phyloP scores from a whole-genome alignment of 2,329 filamentous ascomycete genomes.

The Diplodia seriata region DNA sequence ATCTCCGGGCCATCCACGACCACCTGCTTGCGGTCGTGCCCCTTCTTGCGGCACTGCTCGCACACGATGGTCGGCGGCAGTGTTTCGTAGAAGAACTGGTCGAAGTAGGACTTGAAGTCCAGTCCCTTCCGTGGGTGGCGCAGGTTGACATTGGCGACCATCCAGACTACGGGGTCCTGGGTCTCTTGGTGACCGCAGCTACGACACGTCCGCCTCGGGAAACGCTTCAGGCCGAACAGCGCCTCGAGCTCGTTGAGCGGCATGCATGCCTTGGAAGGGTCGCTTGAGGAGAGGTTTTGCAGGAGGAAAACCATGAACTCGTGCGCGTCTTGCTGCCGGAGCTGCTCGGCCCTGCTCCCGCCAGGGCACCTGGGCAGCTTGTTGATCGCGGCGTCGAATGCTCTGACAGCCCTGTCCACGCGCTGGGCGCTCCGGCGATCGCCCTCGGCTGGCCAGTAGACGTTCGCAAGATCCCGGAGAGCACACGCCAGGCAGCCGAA shows the following conservation, averaged over 20 bases:
- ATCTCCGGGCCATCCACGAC: constrained; percentile 35
- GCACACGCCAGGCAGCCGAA: constrained; percentile 26
- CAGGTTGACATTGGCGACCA: background rate
- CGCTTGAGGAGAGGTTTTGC: background rate
- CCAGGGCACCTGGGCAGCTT: background rate
- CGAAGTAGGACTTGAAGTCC: constrained; percentile 33
- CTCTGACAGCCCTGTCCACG: background rate
- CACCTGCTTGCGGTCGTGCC: constrained; percentile 16
- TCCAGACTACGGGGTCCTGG: background rate
- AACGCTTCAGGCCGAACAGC: constrained; percentile 32
- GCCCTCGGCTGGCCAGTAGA: constrained; percentile 14
- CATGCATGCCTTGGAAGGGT: background rate
- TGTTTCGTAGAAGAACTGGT: constrained; percentile 31
- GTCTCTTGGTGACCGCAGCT: background rate
- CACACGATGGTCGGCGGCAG: constrained; percentile 32
- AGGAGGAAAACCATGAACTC: constrained; percentile 10
- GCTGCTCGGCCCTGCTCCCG: too few relatives aligned
- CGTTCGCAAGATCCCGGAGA: constrained; percentile 6
- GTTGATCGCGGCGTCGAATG: constrained; percentile 7
- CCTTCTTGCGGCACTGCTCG: constrained; percentile 33
- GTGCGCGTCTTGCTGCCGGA: constrained; percentile 4
- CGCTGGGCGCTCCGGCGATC: background rate
- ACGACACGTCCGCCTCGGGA: constrained; percentile 22
- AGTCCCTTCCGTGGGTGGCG: background rate
- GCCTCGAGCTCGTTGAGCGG: constrained; percentile 8